Evolutionary conservation across 2,329 filamentous ascomycete genomes (phyloP).

Genomic region (Paecilomyces sp.): DNA sequence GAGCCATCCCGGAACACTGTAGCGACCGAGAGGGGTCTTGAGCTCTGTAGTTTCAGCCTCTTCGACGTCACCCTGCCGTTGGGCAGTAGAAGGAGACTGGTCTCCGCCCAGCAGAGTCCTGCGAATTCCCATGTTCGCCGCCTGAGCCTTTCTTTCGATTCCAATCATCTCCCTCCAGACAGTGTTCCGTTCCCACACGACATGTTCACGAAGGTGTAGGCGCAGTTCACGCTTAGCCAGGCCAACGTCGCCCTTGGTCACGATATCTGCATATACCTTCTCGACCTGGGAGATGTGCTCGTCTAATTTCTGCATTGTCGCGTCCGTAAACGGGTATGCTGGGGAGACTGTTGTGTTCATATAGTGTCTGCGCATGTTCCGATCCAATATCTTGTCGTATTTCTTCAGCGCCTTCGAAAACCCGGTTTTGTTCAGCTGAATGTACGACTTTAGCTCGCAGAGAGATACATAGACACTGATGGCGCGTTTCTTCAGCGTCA

Average conservation of each 20-base stretch:
- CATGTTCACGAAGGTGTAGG: conserved; percentile 87
- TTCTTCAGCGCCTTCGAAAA: conserved; percentile 97
- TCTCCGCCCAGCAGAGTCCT: conserved; percentile 73
- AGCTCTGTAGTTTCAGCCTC: conserved; percentile 61
- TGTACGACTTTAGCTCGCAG: conserved; percentile 91
- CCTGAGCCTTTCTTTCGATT: conserved; percentile 90
- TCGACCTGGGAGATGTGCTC: conserved; percentile 70
- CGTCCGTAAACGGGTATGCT: conserved; percentile 72
- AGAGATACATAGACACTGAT: conserved; percentile 83
- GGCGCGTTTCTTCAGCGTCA: conserved; percentile 88
- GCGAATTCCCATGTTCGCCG: conserved; percentile 75
- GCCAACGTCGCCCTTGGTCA: conserved; percentile 71
- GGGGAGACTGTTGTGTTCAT: conserved; percentile 66
- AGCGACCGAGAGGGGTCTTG: conserved; percentile 69
- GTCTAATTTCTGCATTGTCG: conserved; percentile 64
- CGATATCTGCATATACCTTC: conserved; percentile 68
- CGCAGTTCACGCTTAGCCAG: conserved; percentile 78
- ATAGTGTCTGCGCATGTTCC: conserved; percentile 69
- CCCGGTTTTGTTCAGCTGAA: conserved; percentile 92
- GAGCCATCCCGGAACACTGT: conserved; percentile 73
- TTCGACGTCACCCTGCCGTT: conserved; percentile 79
- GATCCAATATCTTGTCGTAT: conserved; percentile 92
- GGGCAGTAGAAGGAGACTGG: conserved; percentile 58
- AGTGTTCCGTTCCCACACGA: conserved; percentile 97
- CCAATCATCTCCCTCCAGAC: conserved; percentile 99